phyloP scores from a whole-genome alignment of 805 yeast species.

The Candida gorgasii region DNA sequence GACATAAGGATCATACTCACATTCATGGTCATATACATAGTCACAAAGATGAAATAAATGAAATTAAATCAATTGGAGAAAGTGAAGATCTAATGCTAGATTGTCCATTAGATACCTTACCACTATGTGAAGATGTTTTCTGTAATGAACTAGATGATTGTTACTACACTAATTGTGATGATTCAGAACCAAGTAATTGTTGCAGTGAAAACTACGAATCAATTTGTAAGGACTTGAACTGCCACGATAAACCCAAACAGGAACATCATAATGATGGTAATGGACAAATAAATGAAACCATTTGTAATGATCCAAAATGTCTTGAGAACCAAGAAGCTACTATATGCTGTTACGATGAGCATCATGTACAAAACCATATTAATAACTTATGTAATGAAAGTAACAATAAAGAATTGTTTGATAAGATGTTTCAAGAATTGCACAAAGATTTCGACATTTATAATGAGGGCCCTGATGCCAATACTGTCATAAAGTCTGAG shows the following conservation, averaged over 20 bases:
- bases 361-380: slow-evolving; percentile 15
- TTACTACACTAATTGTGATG: slow-evolving; percentile 38
- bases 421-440: slow-evolving; percentile 38
- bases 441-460: slow-evolving; percentile 24
- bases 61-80: not conserved
- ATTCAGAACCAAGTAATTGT: slow-evolving; percentile 10
- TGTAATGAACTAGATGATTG: slow-evolving; percentile 48
- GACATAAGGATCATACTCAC: slow-evolving; percentile 59
- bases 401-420: slow-evolving; percentile 36
- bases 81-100: not conserved
- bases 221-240: slow-evolving; percentile 7
- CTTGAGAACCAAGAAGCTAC: slow-evolving; percentile 11
- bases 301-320: slow-evolving; percentile 14
- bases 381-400: slow-evolving; percentile 32
- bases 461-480: slow-evolving; percentile 11
- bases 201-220: slow-evolving; percentile 7
- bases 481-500: not conserved
- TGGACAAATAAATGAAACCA: not conserved
- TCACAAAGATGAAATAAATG: slow-evolving; percentile 18
- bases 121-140: slow-evolving; percentile 41
- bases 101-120: slow-evolving; percentile 27
- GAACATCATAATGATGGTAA: not conserved
- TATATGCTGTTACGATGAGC: slow-evolving; percentile 14
- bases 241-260: not conserved
- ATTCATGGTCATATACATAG: slow-evolving; percentile 71